A percentile compares a stretch with the other conserved stretches of the same genome.
These are phyloP conservation scores for Talaromyces islandicus DNA, from an alignment of 2,329 filamentous ascomycete species.

Conservation along the genomic window DNA sequence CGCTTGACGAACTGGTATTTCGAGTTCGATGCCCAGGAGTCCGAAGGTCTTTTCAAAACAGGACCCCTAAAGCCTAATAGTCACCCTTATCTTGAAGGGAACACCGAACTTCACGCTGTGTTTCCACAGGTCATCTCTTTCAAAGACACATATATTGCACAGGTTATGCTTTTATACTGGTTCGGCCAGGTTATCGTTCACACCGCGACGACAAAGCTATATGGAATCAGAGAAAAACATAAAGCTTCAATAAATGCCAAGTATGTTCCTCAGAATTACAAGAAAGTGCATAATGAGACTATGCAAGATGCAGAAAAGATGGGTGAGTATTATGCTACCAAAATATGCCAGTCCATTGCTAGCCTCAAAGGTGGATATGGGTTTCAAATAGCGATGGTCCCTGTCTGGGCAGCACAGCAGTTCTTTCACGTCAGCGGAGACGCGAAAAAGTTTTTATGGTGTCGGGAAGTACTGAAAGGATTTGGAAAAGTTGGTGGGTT, in stretches of 20 bases:
- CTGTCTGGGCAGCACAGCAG: conserved; percentile 8
- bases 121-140: conserved; percentile 10
- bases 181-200: conserved; percentile 8
- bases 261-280: not conserved
- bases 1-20: conserved; percentile 7
- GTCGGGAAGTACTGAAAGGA: conserved; percentile 5
- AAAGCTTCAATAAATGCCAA: not conserved
- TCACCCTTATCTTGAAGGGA: conserved; percentile 7
- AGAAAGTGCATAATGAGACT: not conserved
- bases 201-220: conserved; percentile 1
- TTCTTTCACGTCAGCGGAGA: conserved; percentile 3
- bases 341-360: conserved; percentile 9
- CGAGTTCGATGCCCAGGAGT: conserved; percentile 4
- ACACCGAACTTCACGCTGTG: not conserved
- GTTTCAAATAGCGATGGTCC: conserved; percentile 10
- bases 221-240: conserved; percentile 1
- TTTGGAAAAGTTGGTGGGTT: conserved; percentile 7
- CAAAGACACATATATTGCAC: conserved; percentile 8
- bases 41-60: conserved; percentile 1
- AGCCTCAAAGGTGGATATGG: conserved; percentile 8
- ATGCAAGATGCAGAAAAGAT: conserved; percentile 3
- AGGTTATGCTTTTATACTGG: conserved; percentile 10
- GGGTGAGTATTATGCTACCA: conserved; percentile 10
- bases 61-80: conserved; percentile 1
- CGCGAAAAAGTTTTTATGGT: conserved; percentile 1